Conservation (phyloP, 139 green algal genomes). For the Mesotaenium endlicherianum region DNA sequence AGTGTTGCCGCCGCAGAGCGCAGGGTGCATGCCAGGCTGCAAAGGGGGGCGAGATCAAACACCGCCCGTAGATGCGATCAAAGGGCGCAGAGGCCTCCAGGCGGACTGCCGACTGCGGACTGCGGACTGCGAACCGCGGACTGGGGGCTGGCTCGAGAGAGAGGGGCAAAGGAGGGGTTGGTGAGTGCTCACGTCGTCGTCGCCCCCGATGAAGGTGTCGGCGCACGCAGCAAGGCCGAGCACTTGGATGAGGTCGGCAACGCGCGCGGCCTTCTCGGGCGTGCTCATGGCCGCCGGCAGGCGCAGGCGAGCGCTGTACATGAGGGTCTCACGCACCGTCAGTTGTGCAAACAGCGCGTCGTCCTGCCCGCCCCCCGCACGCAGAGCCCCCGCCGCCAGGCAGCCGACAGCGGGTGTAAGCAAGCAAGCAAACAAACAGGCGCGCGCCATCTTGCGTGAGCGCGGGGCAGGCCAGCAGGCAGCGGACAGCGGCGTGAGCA, state of each 20-base stretch:
- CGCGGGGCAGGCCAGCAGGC: background rate
- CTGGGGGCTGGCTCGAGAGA: no score
- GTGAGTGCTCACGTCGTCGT: background rate
- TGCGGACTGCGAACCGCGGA: no score
- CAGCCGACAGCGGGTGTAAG: background rate
- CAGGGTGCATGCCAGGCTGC: no score
- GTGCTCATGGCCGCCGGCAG: conserved; percentile 31
- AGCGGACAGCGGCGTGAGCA: no score
- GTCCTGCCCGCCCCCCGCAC: conserved; percentile 55
- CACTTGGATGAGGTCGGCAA: conserved; percentile 24
- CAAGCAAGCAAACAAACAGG: background rate
- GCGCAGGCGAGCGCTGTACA: conserved; percentile 45
- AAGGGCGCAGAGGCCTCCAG: no score
- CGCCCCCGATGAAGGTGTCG: conserved; percentile 40
- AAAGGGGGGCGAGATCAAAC: no score
- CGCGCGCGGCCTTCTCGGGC: conserved; percentile 5
- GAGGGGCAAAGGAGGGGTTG: background rate
- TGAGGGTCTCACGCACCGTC: conserved; percentile 55
- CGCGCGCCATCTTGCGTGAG: background rate
- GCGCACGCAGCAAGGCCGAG: conserved; percentile 30
- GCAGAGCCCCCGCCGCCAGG: background rate
- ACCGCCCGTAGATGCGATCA: no score
- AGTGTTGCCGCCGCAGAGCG: no score
- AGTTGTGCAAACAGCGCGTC: conserved; percentile 61
- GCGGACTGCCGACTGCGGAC: no score